phyloP scores from a whole-genome alignment of 495 filamentous ascomycete genomes.

The Patellaria atrata region DNA sequence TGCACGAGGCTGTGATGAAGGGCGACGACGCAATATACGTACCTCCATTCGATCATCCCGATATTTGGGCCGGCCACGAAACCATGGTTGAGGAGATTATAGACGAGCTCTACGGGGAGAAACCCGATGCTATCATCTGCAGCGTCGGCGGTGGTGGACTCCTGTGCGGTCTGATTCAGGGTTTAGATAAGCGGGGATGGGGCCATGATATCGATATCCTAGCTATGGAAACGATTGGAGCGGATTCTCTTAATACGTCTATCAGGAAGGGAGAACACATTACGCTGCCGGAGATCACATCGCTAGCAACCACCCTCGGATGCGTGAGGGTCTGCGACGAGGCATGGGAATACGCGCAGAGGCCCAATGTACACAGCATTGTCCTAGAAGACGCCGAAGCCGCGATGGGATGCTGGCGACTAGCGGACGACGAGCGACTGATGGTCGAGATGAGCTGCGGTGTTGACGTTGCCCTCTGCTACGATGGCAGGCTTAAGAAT shows the following conservation, averaged over 20 bases:
- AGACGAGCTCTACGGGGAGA: constrained; percentile 34
- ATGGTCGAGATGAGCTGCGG: constrained; percentile 77
- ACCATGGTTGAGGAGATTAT: constrained; percentile 63
- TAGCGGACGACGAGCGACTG: constrained; percentile 70
- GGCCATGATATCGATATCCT: constrained; percentile 41
- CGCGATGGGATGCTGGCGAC: constrained; percentile 53
- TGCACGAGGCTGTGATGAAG: constrained; percentile 46
- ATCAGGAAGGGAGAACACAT: constrained; percentile 46
- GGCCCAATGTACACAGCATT: constrained; percentile 42
- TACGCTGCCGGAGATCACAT: constrained; percentile 61
- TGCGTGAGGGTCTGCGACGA: constrained; percentile 55
- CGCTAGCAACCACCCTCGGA: constrained; percentile 66
- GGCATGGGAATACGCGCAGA: constrained; percentile 49
- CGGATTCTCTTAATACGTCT: constrained; percentile 51
- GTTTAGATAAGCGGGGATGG: constrained; percentile 37
- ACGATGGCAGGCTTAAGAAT: constrained; percentile 43
- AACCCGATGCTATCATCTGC: constrained; percentile 59
- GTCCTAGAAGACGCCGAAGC: constrained; percentile 72
- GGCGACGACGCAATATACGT: constrained; percentile 55
- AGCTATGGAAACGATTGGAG: constrained; percentile 72
- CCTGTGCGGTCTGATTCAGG: constrained; percentile 63
- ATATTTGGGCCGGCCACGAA: constrained; percentile 69
- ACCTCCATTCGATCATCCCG: constrained; percentile 76
- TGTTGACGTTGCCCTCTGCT: constrained; percentile 43
- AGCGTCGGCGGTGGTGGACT: constrained; percentile 84